Percentiles rank a stretch among this genome's conserved stretches.
Conservation (phyloP, 768 basidiomycete genomes). For the Leucocoprinus birnbaumii region DNA sequence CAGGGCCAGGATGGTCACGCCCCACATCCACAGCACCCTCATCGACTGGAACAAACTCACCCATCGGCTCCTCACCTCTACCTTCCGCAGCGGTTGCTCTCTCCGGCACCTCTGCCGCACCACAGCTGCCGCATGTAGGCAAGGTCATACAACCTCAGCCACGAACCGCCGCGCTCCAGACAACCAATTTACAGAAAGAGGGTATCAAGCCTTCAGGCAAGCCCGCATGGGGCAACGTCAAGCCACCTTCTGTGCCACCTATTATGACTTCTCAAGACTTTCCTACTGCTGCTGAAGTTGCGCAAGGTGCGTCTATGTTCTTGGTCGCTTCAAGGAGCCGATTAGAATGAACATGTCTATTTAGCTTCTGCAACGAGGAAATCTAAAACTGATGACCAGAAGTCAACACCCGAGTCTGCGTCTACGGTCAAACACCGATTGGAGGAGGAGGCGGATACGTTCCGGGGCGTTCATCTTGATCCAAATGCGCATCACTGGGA, state of each 20-base stretch:
- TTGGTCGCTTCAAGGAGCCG: neutral
- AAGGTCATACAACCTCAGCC: slow-evolving; percentile 72
- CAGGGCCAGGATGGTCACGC: slow-evolving; percentile 64
- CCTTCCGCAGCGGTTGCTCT: slow-evolving; percentile 31
- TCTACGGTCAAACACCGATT: slow-evolving; percentile 55
- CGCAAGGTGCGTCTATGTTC: slow-evolving; percentile 55
- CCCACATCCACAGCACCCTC: slow-evolving; percentile 73
- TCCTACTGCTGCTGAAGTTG: slow-evolving; percentile 95
- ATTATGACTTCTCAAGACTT: slow-evolving; percentile 68
- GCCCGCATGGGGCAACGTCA: slow-evolving; percentile 73
- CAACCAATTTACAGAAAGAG: slow-evolving; percentile 28
- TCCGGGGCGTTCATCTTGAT: slow-evolving; percentile 90
- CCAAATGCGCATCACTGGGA: slow-evolving; percentile 98
- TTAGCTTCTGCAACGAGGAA: slow-evolving; percentile 31
- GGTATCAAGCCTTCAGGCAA: slow-evolving; percentile 34
- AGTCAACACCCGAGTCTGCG: slow-evolving; percentile 42
- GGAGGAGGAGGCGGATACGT: slow-evolving; percentile 86
- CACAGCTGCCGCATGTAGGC: slow-evolving; percentile 53
- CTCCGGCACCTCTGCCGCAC: slow-evolving; percentile 32
- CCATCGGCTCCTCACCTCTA: slow-evolving; percentile 40
- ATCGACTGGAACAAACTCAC: slow-evolving; percentile 38
- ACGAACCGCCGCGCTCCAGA: slow-evolving; percentile 34
- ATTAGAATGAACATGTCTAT: slow-evolving; percentile 2
- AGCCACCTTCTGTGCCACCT: slow-evolving; percentile 32
- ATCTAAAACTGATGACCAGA: slow-evolving; percentile 34